Base-by-base conservation (phyloP, 225 moss, liverwort and hornwort species). In the Sphagnum tenellum region DNA sequence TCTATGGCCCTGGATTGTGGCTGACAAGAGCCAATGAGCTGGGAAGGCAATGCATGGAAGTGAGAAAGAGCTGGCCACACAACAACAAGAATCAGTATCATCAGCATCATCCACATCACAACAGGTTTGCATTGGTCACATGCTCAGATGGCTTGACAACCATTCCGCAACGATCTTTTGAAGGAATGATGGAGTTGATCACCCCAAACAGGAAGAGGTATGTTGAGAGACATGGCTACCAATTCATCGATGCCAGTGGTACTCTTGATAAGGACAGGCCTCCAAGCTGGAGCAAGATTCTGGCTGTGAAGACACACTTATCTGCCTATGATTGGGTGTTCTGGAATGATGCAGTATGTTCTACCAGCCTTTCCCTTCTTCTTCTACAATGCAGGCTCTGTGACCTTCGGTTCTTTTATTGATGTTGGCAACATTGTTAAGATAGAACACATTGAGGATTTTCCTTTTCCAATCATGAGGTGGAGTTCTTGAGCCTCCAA, bases 211-310 rank as follows among this genome's bases (percentile, higher is more conserved):
- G 93, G 64, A 78, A 81, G 72, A 84, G 80, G 5, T 99, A 99
- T 66, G 98, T 91, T 6, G 61, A 84, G 55, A 83, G 82, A 47
- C 90, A 99, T 67, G 93, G 98, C 12, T 99, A 99, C 64, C 93
- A 86, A 61, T 99, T 99, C 65, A 88, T 99, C 56, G 98, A 99
- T 65, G 90, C 98, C 50, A 99, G 98, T 69, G 76, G 81, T 72
- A 78, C 93, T 68, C 74, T 99, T 77, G 98, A 99, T 76, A 76
- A 78, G 71, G 63, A 66, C 71, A 82, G 98, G 49, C 98, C 98
- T 73, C 98, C 98, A 9, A 99, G 98, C 75, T 99, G 98, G 98
- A 99, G 98, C 80, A 99, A 99, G 80, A 93, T 99, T 74, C 63
- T 91, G 63, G 98, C 98, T 45, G 89, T 99, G 57, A 83, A 86